Conservation (phyloP, 2,329 filamentous ascomycete genomes). For the Meredithiella fracta region DNA sequence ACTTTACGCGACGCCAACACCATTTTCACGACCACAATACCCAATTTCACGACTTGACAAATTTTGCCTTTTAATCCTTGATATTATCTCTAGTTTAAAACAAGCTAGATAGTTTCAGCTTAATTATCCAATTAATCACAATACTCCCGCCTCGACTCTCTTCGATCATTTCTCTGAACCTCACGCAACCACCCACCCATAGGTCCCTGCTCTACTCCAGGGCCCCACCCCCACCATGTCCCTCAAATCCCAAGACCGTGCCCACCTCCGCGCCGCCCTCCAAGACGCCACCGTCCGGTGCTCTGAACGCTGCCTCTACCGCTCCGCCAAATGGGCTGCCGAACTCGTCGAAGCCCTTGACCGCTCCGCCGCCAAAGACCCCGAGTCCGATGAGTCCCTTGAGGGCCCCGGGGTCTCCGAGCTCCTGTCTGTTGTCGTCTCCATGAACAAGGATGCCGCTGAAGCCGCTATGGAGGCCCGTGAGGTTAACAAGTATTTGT, state of each 20-base stretch:
- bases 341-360: constrained; percentile 79
- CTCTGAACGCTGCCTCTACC: constrained; percentile 87
- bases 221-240: constrained; percentile 3
- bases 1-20: background rate
- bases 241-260: constrained; percentile 10
- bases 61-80: background rate
- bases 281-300: constrained; percentile 80
- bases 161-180: too few relatives aligned
- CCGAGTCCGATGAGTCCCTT: constrained; percentile 30
- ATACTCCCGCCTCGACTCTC: too few relatives aligned
- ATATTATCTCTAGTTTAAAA: too few relatives aligned
- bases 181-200: background rate
- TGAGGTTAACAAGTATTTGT: constrained; percentile 68
- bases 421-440: constrained; percentile 28
- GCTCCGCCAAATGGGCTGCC: constrained; percentile 94
- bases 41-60: background rate
- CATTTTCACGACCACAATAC: background rate
- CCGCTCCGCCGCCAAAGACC: constrained; percentile 22
- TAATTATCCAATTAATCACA: background rate
- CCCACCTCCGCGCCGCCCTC: constrained; percentile 41
- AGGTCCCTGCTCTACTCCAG: background rate
- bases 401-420: constrained; percentile 21
- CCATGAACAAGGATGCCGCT: constrained; percentile 46
- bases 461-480: constrained; percentile 62
- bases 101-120: background rate